A percentile compares a stretch with the other conserved stretches of the same genome.
phyloP scores from a whole-genome alignment of 345 rosid species.

The Heritiera fomes region DNA sequence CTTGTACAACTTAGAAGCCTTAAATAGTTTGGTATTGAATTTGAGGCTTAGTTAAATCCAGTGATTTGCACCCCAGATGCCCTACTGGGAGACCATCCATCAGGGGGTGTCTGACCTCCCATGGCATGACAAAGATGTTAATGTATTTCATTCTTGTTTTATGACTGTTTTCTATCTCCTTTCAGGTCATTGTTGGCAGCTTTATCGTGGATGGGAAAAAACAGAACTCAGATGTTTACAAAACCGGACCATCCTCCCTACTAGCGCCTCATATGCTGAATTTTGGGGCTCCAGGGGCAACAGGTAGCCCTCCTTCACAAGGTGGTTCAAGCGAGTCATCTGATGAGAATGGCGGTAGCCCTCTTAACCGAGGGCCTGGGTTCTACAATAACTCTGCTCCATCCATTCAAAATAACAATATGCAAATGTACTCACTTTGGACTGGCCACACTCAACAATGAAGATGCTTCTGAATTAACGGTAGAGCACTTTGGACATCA shows the following conservation, averaged over 20 bases:
- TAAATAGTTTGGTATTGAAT: background rate
- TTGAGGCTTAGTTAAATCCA: background rate
- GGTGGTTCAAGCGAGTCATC: constrained; percentile 81
- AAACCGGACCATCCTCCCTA: constrained; percentile 60
- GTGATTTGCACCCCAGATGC: background rate
- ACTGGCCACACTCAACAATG: constrained; percentile 52
- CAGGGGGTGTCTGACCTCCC: background rate
- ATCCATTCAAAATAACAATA: constrained; percentile 47
- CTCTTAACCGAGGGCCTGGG: constrained; percentile 43
- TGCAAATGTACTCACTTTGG: constrained; percentile 73
- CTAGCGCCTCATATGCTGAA: constrained; percentile 52
- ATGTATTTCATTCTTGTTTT: constrained; percentile 17
- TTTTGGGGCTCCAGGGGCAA: constrained; percentile 53
- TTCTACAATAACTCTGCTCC: constrained; percentile 42
- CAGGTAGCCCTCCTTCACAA: constrained; percentile 63
- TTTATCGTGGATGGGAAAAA: constrained; percentile 68
- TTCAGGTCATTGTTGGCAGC: constrained; percentile 87
- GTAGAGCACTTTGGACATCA: background rate
- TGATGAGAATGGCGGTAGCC: constrained; percentile 65
- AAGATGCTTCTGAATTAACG: constrained; percentile 26
- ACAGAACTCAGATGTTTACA: constrained; percentile 34
- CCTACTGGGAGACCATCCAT: background rate
- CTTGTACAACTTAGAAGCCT: background rate
- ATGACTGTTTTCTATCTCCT: constrained; percentile 17
- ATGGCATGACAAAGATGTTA: background rate